Percentiles rank a stretch among this genome's conserved stretches.
Conservation (phyloP, 768 basidiomycete species). For the Antrodiella citrinella region DNA sequence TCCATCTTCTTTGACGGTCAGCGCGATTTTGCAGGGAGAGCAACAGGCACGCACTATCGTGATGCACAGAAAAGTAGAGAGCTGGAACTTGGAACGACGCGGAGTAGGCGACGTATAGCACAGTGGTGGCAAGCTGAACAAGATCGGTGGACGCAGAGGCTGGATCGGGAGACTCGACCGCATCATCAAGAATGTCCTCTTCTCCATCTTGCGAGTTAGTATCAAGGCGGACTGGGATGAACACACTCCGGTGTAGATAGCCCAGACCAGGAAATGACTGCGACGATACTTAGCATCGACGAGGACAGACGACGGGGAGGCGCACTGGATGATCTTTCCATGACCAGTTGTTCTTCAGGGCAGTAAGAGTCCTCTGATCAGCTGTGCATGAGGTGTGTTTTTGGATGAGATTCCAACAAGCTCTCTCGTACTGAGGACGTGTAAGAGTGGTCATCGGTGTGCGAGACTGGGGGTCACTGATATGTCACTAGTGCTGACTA, state of each 20-base stretch:
- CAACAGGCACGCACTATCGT: conserved; percentile 48
- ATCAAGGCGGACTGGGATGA: not conserved
- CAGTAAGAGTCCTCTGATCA: no score
- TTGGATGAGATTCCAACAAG: no score
- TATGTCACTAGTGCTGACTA: no score
- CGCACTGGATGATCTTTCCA: conserved; percentile 58
- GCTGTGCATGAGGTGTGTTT: no score
- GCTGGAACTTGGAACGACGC: conserved; percentile 74
- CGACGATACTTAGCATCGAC: conserved; percentile 6
- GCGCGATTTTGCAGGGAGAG: conserved; percentile 7
- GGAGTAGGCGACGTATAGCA: conserved; percentile 70
- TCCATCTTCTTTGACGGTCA: conserved; percentile 43
- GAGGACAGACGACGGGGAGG: conserved; percentile 8
- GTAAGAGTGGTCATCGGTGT: no score
- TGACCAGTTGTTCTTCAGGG: no score
- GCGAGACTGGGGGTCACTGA: no score
- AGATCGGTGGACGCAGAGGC: conserved; percentile 16
- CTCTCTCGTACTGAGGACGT: no score
- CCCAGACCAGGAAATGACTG: conserved; percentile 23
- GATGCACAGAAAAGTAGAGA: conserved; percentile 72
- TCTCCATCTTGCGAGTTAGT: no score
- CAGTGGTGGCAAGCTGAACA: conserved; percentile 30
- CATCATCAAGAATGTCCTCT: no score
- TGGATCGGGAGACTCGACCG: no score
- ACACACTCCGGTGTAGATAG: conserved; percentile 21